Percentiles rank a stretch among this genome's conserved stretches.
phyloP scores from a whole-genome alignment of 2,329 filamentous ascomycete genomes.

The Chaetomium globosum region DNA sequence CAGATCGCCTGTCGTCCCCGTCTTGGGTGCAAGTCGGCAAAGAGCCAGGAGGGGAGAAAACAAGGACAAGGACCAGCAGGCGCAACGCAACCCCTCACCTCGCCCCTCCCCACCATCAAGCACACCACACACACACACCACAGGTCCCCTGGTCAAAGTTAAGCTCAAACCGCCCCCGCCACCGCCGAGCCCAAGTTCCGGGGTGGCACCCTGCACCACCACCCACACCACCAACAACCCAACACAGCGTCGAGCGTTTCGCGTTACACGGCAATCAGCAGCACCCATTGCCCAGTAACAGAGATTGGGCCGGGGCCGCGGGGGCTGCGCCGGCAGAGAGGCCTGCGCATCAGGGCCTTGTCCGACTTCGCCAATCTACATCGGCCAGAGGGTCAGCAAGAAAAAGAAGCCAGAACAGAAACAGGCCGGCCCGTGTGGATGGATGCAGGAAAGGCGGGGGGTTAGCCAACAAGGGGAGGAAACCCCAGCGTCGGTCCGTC shows the following conservation, averaged over 20 bases:
- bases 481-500: background rate
- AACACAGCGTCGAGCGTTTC: background rate
- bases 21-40: background rate
- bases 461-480: too few relatives aligned
- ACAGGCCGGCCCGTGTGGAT: too few relatives aligned
- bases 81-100: background rate
- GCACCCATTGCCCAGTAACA: too few relatives aligned
- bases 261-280: slow-evolving; percentile 8
- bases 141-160: slow-evolving; percentile 2
- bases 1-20: background rate
- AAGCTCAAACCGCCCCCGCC: background rate
- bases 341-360: background rate
- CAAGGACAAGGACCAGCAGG: background rate
- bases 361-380: slow-evolving; percentile 33
- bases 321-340: background rate
- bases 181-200: slow-evolving; percentile 8
- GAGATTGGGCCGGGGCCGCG: background rate
- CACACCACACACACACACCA: too few relatives aligned
- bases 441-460: background rate
- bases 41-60: background rate
- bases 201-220: background rate
- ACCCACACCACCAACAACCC: background rate
- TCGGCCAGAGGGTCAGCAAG: slow-evolving; percentile 12
- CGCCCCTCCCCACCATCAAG: background rate
- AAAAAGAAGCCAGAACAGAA: background rate